Evolutionary conservation across 345 rosid species (phyloP).

Genomic region (Combretum micranthum): DNA sequence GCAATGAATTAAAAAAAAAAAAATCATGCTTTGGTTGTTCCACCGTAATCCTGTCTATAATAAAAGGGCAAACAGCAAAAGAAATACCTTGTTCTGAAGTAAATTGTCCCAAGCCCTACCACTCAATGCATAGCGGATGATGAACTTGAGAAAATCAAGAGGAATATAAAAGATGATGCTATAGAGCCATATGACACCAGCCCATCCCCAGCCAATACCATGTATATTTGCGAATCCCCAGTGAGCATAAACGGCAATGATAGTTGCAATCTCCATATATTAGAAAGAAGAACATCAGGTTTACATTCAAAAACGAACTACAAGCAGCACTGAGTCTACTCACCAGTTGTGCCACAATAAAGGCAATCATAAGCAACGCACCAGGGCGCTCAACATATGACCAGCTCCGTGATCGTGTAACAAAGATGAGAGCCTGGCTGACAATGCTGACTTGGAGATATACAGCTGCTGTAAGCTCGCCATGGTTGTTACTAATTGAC

Average conservation of each 20-base stretch:
- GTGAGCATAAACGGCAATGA: constrained; percentile 67
- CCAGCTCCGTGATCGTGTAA: constrained; percentile 90
- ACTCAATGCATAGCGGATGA: constrained; percentile 49
- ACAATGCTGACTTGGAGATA: constrained; percentile 93
- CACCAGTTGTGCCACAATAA: constrained; percentile 69
- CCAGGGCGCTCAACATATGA: constrained; percentile 89
- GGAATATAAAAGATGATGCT: constrained; percentile 69
- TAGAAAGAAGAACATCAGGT: not conserved
- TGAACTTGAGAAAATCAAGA: constrained; percentile 67
- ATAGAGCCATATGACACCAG: constrained; percentile 85
- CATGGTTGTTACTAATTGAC: constrained; percentile 34
- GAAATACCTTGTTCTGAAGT: constrained; percentile 65
- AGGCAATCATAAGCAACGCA: constrained; percentile 51
- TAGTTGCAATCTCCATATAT: constrained; percentile 52
- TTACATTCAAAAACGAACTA: not conserved
- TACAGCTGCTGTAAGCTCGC: constrained; percentile 66
- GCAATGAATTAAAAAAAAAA: not conserved
- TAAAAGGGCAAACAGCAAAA: not conserved
- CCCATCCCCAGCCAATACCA: constrained; percentile 96
- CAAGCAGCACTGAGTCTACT: constrained; percentile 8
- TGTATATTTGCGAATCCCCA: constrained; percentile 60
- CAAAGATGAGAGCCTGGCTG: constrained; percentile 93
- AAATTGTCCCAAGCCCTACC: constrained; percentile 84
- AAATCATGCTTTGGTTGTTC: not conserved
- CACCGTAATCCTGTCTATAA: not conserved